Base-by-base conservation (phyloP, 495 filamentous ascomycete species). In the Friedmanniomyces endolithicus region DNA sequence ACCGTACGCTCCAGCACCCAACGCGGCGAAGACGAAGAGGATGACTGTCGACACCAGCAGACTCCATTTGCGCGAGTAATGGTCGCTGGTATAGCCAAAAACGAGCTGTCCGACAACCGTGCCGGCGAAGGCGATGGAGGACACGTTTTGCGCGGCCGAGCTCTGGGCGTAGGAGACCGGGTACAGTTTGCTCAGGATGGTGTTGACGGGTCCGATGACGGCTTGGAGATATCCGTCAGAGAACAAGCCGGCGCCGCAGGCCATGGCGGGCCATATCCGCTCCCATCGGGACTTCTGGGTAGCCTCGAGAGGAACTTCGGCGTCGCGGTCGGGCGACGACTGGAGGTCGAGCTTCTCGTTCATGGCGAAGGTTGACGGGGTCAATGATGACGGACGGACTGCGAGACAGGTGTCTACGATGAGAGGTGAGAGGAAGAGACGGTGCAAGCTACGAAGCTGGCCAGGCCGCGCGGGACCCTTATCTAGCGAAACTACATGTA, bases 141-240 rank as follows among this genome's bases (percentile, higher is more conserved):
- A 74, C 57, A 94, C 79, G 57, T 89, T 84, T 47, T 77, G 74
- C 48, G 78, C 77, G 9, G 88, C 84, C 1, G 72, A 67, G 1
- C 87, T 90, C 17, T 72, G 66, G 25, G 60, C 75, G 69, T 88
- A 95, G 37, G 76, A 63, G 3, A 74, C 66, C 23, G 72, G 70
- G 59, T 95, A 90, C 57, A 90, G 72, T 3, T 55, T 64, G 7
- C 58, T 61, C 19, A 90, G 76, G 50, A 87, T 82, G 22, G 86
- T 90, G 64, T 79, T 81, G 53, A 89, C 85, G 25, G 81, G 81
- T 9, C 88, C 87, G 64, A 94, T 94, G 61, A 82, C 85, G 53
- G 82, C 84, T 72, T 94, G 90, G 64, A 94, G 76, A 66, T 94
- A 95, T 12, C 89, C 89, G 67, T 95, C 89, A 17, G 85, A 88